These are phyloP conservation scores for Thraustochytrium sp. DNA, from an alignment of 352 stramenopile genomes.

Conservation along the genomic window DNA sequence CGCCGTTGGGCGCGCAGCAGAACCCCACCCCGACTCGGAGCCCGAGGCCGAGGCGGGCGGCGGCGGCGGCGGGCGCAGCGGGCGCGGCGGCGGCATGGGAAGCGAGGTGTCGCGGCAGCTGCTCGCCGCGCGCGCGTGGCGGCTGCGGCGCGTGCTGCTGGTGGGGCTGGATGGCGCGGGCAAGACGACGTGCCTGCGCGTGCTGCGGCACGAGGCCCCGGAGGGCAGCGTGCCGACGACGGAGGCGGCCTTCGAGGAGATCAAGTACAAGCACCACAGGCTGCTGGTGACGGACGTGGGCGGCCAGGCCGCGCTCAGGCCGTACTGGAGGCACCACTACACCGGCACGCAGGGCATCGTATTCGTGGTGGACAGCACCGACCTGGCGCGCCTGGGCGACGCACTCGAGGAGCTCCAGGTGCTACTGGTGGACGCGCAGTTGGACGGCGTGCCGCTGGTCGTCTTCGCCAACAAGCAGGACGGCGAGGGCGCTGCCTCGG, in stretches of 20 bases:
- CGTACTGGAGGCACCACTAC: slow-evolving; percentile 35
- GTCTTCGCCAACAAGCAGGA: slow-evolving; percentile 38
- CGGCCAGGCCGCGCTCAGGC: background rate
- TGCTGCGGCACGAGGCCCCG: background rate
- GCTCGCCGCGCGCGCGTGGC: background rate
- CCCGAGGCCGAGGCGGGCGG: no score
- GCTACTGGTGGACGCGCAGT: slow-evolving; percentile 6
- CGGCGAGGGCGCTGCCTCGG: background rate
- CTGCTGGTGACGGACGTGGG: background rate
- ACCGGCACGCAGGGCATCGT: slow-evolving; percentile 26
- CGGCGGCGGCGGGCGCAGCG: no score
- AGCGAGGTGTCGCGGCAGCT: background rate
- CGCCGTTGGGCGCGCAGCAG: no score
- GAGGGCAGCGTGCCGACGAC: background rate
- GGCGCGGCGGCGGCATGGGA: no score
- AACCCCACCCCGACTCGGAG: no score
- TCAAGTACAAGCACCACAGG: background rate
- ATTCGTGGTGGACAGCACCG: slow-evolving; percentile 14
- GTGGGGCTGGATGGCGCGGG: slow-evolving; percentile 22
- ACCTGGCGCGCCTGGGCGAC: background rate
- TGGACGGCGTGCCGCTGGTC: slow-evolving; percentile 7
- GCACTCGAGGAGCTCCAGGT: slow-evolving; percentile 6
- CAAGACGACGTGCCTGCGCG: slow-evolving; percentile 19
- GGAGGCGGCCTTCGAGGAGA: slow-evolving; percentile 3
- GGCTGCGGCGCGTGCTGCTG: background rate